Evolutionary conservation across 345 rosid species (phyloP).

Genomic region (Xanthoceras sorbifolium): DNA sequence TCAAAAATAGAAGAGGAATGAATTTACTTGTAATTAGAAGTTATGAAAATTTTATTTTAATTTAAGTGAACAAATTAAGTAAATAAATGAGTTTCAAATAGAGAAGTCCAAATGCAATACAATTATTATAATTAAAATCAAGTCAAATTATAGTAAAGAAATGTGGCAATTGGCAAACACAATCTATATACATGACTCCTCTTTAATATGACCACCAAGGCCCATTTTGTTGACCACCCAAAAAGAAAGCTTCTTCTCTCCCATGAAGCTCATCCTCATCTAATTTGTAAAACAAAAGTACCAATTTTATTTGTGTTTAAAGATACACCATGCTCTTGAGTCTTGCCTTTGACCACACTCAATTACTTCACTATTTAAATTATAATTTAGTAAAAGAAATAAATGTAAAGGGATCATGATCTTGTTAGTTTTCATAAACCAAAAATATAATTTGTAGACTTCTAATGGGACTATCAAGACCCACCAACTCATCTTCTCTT

Average conservation of each 20-base stretch:
- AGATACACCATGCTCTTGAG: slow-evolving; percentile 29
- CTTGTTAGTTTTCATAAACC: slow-evolving; percentile 8
- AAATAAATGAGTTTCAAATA: background rate
- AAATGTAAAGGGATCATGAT: background rate
- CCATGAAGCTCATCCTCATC: background rate
- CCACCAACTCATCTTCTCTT: slow-evolving; percentile 18
- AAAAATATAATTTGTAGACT: background rate
- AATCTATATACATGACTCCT: background rate
- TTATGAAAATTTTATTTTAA: background rate
- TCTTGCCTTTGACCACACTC: slow-evolving; percentile 33
- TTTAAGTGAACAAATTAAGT: background rate
- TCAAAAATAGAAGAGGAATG: too few relatives aligned
- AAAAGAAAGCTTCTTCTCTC: background rate
- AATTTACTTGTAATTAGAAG: background rate
- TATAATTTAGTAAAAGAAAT: background rate
- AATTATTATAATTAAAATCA: slow-evolving; percentile 3
- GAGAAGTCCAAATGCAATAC: background rate
- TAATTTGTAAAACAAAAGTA: background rate
- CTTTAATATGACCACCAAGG: background rate
- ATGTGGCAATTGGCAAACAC: slow-evolving; percentile 3
- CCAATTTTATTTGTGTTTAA: slow-evolving; percentile 12
- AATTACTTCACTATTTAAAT: background rate
- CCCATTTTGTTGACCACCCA: background rate
- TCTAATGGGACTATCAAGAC: slow-evolving; percentile 18
- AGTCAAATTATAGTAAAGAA: background rate